phyloP scores from a whole-genome alignment of 495 filamentous ascomycete species.

The Lophiotrema nucula region DNA sequence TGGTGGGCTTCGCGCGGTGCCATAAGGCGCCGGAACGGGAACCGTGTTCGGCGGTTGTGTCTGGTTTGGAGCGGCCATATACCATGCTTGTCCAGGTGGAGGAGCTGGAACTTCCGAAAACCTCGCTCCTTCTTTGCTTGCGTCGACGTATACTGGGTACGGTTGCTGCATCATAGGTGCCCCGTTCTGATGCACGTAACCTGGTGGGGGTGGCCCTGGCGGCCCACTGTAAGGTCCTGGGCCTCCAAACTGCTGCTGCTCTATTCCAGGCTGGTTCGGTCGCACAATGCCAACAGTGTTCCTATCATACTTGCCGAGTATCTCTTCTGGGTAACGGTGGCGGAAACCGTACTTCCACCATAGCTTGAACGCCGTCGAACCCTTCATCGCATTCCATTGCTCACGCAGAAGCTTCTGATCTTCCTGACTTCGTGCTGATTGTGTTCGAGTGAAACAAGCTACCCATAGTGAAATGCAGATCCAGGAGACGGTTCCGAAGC shows the following conservation, averaged over 20 bases:
- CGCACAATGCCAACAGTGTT: not conserved
- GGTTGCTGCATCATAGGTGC: not conserved
- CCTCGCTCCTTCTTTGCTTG: not conserved
- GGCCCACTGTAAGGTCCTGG: not conserved
- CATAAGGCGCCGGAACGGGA: not conserved
- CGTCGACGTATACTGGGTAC: not conserved
- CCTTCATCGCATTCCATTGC: slow-evolving; percentile 47
- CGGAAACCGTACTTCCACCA: slow-evolving; percentile 55
- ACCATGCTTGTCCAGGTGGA: not conserved
- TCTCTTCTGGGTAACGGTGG: slow-evolving; percentile 43
- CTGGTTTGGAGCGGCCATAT: not conserved
- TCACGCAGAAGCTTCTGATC: slow-evolving; percentile 46
- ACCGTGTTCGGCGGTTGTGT: not conserved
- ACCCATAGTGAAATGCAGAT: slow-evolving; percentile 45
- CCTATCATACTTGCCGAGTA: slow-evolving; percentile 19
- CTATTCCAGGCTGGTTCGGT: not conserved
- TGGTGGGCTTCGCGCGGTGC: not conserved
- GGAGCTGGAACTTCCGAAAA: not conserved
- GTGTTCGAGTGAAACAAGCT: slow-evolving; percentile 45
- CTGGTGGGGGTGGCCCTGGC: not conserved
- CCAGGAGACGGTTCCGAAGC: slow-evolving; percentile 53
- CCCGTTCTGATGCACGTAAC: not conserved
- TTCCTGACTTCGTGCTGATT: slow-evolving; percentile 42
- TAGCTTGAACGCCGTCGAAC: slow-evolving; percentile 44
- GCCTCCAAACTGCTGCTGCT: not conserved